Evolutionary conservation across 805 yeast genomes (phyloP).

Genomic region (Hemisphaericaspora nanyangensis): DNA sequence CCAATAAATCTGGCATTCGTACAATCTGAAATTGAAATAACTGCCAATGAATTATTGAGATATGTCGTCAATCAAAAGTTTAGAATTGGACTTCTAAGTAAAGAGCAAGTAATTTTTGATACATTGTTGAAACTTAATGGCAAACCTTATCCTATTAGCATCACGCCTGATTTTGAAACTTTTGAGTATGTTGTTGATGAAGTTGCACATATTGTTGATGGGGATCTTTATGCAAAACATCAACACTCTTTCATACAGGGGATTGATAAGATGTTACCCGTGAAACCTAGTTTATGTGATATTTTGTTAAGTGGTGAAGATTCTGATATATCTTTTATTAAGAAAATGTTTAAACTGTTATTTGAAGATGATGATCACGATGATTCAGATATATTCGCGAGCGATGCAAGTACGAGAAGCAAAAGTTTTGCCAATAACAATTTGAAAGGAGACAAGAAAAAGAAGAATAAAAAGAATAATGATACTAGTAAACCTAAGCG

Average conservation of each 20-base stretch:
- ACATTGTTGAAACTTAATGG: constrained; percentile 22
- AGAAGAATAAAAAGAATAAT: constrained; percentile 7
- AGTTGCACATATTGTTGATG: constrained; percentile 48
- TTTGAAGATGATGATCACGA: constrained; percentile 10
- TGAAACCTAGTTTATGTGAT: constrained; percentile 32
- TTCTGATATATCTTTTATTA: constrained; percentile 18
- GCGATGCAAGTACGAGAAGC: neutral
- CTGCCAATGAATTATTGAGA: constrained; percentile 16
- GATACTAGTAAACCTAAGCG: constrained; percentile 7
- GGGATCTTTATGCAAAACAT: constrained; percentile 55
- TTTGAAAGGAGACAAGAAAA: neutral
- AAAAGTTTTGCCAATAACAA: constrained; percentile 1
- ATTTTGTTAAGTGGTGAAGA: constrained; percentile 32
- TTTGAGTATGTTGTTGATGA: constrained; percentile 39
- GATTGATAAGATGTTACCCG: constrained; percentile 43
- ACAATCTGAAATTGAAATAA: constrained; percentile 2
- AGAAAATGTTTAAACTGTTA: constrained; percentile 25
- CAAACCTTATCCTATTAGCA: constrained; percentile 17
- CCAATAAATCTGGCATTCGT: constrained; percentile 78
- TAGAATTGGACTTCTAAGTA: constrained; percentile 26
- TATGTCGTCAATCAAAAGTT: constrained; percentile 33
- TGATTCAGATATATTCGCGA: neutral
- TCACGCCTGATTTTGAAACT: constrained; percentile 23
- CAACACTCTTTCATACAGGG: constrained; percentile 70
- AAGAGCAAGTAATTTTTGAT: constrained; percentile 22